A percentile compares a stretch with the other conserved stretches of the same genome.
Conservation (phyloP, 202 grass and related monocot genomes). For the Schoenoplectus tabernaemontani region DNA sequence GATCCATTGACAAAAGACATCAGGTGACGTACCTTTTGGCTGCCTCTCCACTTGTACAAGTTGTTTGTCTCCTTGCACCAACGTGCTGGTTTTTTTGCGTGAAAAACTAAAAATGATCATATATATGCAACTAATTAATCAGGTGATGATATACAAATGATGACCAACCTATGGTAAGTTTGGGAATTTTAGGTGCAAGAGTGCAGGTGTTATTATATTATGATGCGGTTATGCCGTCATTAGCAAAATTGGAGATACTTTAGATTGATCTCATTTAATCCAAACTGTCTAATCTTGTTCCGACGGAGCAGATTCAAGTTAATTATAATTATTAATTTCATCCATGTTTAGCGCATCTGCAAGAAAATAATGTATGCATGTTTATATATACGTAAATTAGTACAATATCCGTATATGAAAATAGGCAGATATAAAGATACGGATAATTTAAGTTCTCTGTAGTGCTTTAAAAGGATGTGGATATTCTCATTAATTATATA, state of each 20-base stretch:
- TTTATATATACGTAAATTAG: too few species aligned
- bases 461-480: too few species aligned
- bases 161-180: not conserved
- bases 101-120: not conserved
- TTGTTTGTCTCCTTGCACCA: not conserved
- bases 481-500: too few species aligned
- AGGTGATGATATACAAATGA: not conserved
- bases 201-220: not conserved
- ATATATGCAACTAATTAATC: not conserved
- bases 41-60: conserved; percentile 14
- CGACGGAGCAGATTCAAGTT: not conserved
- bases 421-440: too few species aligned
- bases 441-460: too few species aligned
- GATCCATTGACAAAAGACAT: conserved; percentile 16
- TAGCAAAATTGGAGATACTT: not conserved
- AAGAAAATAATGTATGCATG: too few species aligned
- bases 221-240: not conserved
- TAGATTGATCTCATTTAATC: not conserved
- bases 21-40: conserved; percentile 18
- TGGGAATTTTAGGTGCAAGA: not conserved
- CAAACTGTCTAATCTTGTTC: not conserved
- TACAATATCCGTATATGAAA: too few species aligned
- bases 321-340: not conserved
- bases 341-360: too few species aligned
- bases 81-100: not conserved